Evolutionary conservation across 2,329 filamentous ascomycete genomes (phyloP), one percentile per base, ranked within the genome.

Genomic region (Lasiodiplodia gonubiensis): DNA sequence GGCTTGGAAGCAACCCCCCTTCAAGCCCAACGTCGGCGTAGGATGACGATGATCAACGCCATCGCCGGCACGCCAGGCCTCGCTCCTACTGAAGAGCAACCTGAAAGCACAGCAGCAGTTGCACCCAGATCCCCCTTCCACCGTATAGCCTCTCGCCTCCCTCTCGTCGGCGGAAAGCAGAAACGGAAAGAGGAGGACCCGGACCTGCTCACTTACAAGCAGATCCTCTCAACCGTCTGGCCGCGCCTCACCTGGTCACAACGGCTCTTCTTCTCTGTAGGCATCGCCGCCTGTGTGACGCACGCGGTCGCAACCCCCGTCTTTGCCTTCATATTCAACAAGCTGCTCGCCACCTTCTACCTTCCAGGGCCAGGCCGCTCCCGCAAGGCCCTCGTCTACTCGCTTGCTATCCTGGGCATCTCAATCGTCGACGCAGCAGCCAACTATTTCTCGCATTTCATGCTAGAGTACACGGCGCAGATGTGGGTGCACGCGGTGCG

Each of bases 401-500:
- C 92, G 0, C 77, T 93, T 16, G 82, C 83, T 1, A 88, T 97
- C 5, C 79, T 94, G 0, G 85, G 83, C 0, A 84, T 97, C 4
- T 89, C 92, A 0, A 72, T 89, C 14, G 74, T 85, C 0, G 92
- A 97, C 70, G 90, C 88, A 0, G 52, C 87, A 1, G 84, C 89
- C 16, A 88, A 86, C 0, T 94, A 90, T 49, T 75, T 85, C 0
- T 88, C 89, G 68, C 88, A 91, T 46, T 94, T 90, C 74, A 79
- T 92, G 10, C 84, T 96, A 6, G 93, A 97, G 70, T 80, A 83
- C 30, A 87, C 85, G 14, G 92, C 88, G 1, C 91, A 97, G 74
- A 77, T 84, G 0, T 98, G 94, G 94, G 85, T 94, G 16, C 89
- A 94, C 72, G 79, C 80, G 0, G 83, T 96, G 11, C 90, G 94